A percentile compares a stretch with the other conserved stretches of the same genome.
Evolutionary conservation across 208 protist genomes (phyloP).

Genomic region (Crithidia brevicula): DNA sequence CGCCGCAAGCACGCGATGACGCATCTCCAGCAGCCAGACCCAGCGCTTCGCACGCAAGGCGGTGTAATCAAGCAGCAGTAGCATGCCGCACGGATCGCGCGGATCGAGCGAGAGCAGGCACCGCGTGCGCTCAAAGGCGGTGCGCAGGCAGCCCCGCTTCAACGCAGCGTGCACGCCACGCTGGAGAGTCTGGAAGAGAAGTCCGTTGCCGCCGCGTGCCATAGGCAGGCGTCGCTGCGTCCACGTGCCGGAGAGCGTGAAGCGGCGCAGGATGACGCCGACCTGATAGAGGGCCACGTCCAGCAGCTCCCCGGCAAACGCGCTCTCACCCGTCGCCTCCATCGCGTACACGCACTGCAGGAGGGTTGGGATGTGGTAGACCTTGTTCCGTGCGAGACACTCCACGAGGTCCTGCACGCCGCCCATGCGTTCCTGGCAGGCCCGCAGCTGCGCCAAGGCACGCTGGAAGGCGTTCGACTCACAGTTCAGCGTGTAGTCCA

Average conservation of each 20-base stretch:
- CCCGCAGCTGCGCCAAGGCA: conserved; percentile 43
- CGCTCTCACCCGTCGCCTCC: conserved; percentile 60
- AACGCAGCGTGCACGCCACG: conserved; percentile 73
- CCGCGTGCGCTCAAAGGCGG: conserved; percentile 72
- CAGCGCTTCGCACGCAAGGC: conserved; percentile 79
- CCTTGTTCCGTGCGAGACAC: conserved; percentile 42
- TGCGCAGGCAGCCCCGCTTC: conserved; percentile 67
- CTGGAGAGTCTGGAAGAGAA: conserved; percentile 61
- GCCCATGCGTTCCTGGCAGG: conserved; percentile 33
- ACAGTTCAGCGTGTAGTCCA: conserved; percentile 47
- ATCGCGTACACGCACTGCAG: conserved; percentile 66
- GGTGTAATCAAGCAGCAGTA: conserved; percentile 79
- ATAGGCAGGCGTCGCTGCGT: conserved; percentile 50
- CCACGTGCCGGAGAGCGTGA: conserved; percentile 65
- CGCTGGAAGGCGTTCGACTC: conserved; percentile 49
- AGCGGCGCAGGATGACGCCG: conserved; percentile 64
- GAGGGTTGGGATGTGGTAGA: conserved; percentile 87
- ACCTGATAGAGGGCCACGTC: conserved; percentile 84
- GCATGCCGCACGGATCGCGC: conserved; percentile 59
- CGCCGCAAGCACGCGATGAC: conserved; percentile 11
- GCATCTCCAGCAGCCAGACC: conserved; percentile 82
- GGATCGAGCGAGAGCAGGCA: conserved; percentile 82
- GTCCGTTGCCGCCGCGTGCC: conserved; percentile 36
- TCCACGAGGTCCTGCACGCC: conserved; percentile 60
- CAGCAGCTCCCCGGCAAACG: conserved; percentile 60